These are phyloP conservation scores for Tetrahymena borealis DNA, from an alignment of 73 alveolate genomes.

Conservation along the genomic window DNA sequence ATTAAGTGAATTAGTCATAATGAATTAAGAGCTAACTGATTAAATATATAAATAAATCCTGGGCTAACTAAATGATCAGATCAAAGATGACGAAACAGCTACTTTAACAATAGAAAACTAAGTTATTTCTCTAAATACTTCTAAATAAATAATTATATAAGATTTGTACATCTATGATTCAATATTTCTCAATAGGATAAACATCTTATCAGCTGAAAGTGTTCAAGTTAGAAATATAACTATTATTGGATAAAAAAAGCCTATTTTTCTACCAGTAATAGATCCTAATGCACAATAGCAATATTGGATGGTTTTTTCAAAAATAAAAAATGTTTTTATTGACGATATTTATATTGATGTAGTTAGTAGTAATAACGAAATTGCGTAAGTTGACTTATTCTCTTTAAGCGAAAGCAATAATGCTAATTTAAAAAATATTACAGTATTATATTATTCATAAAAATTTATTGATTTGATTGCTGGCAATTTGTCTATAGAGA, in stretches of 20 bases:
- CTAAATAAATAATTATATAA: neutral
- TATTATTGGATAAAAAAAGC: neutral
- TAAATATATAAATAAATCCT: neutral
- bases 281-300: no score
- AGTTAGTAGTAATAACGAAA: neutral
- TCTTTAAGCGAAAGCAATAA: no score
- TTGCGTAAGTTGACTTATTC: neutral
- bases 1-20: neutral
- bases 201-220: neutral
- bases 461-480: no score
- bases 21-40: neutral
- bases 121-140: neutral
- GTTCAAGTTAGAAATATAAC: neutral
- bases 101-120: neutral
- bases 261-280: neutral
- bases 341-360: neutral
- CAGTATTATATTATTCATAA: no score
- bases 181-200: neutral
- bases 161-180: neutral
- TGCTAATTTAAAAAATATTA: no score
- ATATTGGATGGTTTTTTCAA: neutral
- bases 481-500: no score
- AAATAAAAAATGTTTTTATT: neutral
- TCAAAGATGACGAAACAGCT: neutral
- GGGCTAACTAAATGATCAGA: neutral